Conservation (phyloP, 1,284 basidiomycete species). For the Inonotus hispidus region DNA sequence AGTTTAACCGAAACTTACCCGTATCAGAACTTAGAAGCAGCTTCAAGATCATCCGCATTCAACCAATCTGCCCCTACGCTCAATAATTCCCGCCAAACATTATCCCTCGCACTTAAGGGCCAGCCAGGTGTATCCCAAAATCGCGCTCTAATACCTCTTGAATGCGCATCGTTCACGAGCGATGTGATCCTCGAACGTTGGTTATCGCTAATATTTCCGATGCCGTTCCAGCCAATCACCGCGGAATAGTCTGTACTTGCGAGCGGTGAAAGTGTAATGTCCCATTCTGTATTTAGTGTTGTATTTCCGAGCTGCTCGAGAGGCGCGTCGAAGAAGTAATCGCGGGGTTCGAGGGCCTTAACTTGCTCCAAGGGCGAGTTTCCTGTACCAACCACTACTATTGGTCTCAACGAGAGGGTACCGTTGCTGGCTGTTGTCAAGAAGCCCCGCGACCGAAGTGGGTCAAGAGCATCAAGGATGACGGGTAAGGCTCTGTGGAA, state of each 20-base stretch:
- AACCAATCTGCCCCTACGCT: slow-evolving; percentile 47
- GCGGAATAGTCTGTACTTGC: slow-evolving; percentile 46
- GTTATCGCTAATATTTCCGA: slow-evolving; percentile 37
- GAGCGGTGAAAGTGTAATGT: slow-evolving; percentile 39
- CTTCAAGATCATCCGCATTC: slow-evolving; percentile 48
- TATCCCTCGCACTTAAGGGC: slow-evolving; percentile 40
- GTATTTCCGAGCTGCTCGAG: slow-evolving; percentile 36
- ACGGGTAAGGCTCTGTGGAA: slow-evolving; percentile 38
- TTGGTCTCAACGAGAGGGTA: slow-evolving; percentile 31
- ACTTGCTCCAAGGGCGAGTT: slow-evolving; percentile 49
- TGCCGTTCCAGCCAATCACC: slow-evolving; percentile 44
- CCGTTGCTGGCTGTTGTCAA: slow-evolving; percentile 44
- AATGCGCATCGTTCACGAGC: slow-evolving; percentile 42
- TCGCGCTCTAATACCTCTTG: slow-evolving; percentile 40
- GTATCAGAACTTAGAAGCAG: slow-evolving; percentile 37
- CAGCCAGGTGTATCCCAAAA: slow-evolving; percentile 52
- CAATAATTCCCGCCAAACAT: slow-evolving; percentile 39
- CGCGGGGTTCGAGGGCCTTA: slow-evolving; percentile 39
- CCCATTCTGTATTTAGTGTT: slow-evolving; percentile 36
- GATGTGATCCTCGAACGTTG: slow-evolving; percentile 33
- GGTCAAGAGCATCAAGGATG: slow-evolving; percentile 41
- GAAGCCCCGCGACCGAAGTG: slow-evolving; percentile 40
- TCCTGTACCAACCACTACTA: slow-evolving; percentile 49
- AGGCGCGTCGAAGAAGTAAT: slow-evolving; percentile 52
- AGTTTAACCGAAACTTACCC: background rate